Base-by-base conservation (phyloP, 2,329 filamentous ascomycete species). In the Lecanicillium sp. region DNA sequence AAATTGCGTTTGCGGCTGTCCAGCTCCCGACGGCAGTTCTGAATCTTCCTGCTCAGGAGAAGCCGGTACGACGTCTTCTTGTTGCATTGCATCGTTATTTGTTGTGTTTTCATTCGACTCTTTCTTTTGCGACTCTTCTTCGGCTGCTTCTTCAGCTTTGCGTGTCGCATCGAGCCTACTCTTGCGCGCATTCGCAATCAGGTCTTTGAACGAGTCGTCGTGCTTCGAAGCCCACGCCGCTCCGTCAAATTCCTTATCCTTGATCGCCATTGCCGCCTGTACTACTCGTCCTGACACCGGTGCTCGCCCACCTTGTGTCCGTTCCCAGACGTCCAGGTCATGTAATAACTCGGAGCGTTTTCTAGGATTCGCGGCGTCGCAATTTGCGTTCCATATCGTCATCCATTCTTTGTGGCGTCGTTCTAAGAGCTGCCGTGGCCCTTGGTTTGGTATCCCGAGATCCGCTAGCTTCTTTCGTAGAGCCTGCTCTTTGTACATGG, bases 331-430 rank as follows among this genome's bases (percentile, higher is more conserved):
- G 16, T 90, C 83, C 11, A 98, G 59, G 43, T 96, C 90, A 12
- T 75, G 76, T 13, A 94, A 60, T 4, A 98, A 60, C 41, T 92
- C 81, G 6, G 63, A 54, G 46, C 85, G 86, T 9, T 70, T 68
- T 54, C 83, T 84, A 0, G 87, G 87, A 2, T 68, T 67, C 27
- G 74, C 75, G 3, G 89, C 83, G 59, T 98, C 92, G 61, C 88
- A 95, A 56, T 98, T 98, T 9, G 94, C 85, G 58, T 98, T 98
- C 83, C 87, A 95, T 14, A 98, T 64, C 28, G 92, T 95, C 37
- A 92, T 73, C 89, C 89, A 98, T 59, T 98, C 92, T 17, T 77
- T 85, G 53, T 96, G 89, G 14, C 94, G 76, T 47, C 73, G 75
- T 55, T 90, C 83, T 38, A 96, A 67, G 2, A 89, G 68, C 33